Evolutionary conservation across 1,139 yeast genomes (phyloP).

Genomic region (Groenewaldozyma sp.): DNA sequence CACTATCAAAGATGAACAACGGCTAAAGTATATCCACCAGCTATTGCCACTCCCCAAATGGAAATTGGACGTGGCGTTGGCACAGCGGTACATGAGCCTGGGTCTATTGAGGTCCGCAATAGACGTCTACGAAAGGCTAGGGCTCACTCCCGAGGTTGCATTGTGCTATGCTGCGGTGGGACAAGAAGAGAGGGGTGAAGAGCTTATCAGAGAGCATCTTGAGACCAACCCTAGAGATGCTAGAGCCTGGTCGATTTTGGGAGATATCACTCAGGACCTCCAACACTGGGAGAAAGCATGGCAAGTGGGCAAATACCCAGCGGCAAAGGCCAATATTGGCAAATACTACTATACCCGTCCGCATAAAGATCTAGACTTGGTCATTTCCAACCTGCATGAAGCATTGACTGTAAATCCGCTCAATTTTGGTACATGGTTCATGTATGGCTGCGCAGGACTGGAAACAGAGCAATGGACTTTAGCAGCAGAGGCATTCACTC

Average conservation of each 20-base stretch:
- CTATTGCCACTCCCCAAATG: constrained; percentile 77
- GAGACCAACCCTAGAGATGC: constrained; percentile 62
- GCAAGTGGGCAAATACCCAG: constrained; percentile 73
- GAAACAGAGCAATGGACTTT: constrained; percentile 63
- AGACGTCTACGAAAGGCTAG: constrained; percentile 76
- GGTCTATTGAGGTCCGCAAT: constrained; percentile 84
- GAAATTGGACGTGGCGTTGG: constrained; percentile 73
- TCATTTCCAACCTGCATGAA: constrained; percentile 64
- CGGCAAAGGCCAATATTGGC: constrained; percentile 80
- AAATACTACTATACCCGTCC: constrained; percentile 66
- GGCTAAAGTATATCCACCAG: constrained; percentile 65
- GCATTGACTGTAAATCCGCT: constrained; percentile 70
- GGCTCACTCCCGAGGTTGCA: constrained; percentile 76
- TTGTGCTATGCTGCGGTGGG: constrained; percentile 85
- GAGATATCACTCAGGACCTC: constrained; percentile 67
- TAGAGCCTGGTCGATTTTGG: constrained; percentile 73
- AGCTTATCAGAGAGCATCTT: constrained; percentile 48
- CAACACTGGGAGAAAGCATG: constrained; percentile 76
- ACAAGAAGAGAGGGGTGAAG: constrained; percentile 57
- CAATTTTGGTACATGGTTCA: constrained; percentile 77
- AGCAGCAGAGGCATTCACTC: constrained; percentile 87
- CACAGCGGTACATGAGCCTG: constrained; percentile 78
- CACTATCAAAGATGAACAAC: constrained; percentile 30
- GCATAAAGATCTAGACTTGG: constrained; percentile 42
- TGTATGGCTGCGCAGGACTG: constrained; percentile 85